Evolutionary conservation across 2,329 filamentous ascomycete genomes (phyloP).

Genomic region (Alternaria viburni): DNA sequence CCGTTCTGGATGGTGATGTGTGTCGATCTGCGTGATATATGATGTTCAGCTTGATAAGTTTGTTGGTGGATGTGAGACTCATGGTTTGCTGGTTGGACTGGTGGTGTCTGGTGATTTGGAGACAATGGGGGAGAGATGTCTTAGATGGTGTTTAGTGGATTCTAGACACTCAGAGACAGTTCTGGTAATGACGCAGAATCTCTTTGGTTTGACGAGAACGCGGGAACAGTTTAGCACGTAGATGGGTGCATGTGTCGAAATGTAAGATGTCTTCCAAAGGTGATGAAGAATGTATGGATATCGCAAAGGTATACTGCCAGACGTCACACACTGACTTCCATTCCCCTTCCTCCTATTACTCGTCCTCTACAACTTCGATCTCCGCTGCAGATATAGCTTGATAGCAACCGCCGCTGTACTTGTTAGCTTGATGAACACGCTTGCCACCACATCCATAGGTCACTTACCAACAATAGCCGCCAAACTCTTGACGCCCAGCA

Average conservation of each 20-base stretch:
- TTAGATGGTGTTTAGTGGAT: background rate
- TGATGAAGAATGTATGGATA: background rate
- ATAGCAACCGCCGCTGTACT: constrained; percentile 6
- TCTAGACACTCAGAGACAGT: background rate
- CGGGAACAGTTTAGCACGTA: background rate
- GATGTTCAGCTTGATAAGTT: background rate
- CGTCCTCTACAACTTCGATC: background rate
- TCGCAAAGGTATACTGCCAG: background rate
- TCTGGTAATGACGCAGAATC: accelerated
- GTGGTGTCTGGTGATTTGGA: background rate
- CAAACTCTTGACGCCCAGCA: constrained; percentile 40
- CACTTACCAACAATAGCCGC: constrained; percentile 43
- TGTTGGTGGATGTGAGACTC: background rate
- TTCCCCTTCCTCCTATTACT: background rate
- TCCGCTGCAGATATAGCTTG: constrained; percentile 11
- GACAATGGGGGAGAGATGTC: background rate
- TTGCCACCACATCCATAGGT: background rate
- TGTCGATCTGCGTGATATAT: background rate
- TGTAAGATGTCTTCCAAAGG: background rate
- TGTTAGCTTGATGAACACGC: background rate
- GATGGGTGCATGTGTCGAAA: background rate
- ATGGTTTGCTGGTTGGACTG: background rate
- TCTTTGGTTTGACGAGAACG: background rate
- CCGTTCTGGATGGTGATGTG: background rate
- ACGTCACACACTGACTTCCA: background rate